Conservation (phyloP, 2,329 filamentous ascomycete species). For the Fusarium coffeatum region DNA sequence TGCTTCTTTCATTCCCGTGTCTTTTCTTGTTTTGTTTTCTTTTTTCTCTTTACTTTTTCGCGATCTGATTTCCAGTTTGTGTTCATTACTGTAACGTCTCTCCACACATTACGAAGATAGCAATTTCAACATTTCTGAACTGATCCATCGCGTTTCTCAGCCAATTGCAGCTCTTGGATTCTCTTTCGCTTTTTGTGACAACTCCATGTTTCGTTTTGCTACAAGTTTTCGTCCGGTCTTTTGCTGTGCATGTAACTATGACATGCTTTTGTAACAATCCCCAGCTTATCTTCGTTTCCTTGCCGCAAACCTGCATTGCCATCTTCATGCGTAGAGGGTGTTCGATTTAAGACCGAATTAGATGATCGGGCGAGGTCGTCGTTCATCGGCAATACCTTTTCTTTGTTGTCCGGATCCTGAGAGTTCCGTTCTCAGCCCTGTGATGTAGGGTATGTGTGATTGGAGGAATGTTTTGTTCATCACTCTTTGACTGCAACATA, state of each 20-base stretch:
- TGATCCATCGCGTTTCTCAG: neutral
- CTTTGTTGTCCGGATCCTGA: neutral
- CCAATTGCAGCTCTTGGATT: neutral
- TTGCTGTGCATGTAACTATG: neutral
- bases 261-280: neutral
- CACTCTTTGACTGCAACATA: neutral
- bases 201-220: slow-evolving; percentile 5
- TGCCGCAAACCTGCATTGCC: neutral
- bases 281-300: neutral
- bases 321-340: neutral
- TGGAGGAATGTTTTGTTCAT: too few relatives aligned
- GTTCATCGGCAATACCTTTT: neutral
- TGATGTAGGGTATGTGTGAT: neutral
- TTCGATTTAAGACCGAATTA: neutral
- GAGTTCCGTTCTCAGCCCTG: neutral
- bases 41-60: neutral
- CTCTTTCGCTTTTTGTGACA: slow-evolving; percentile 11
- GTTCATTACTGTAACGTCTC: slow-evolving; percentile 8
- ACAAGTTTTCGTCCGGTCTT: neutral
- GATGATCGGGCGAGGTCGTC: neutral
- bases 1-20: neutral
- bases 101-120: neutral
- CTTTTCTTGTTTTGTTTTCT: neutral
- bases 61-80: neutral
- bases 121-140: neutral